Percentiles rank a stretch among this genome's conserved stretches.
These are phyloP conservation scores for Pouteria glomerata DNA, from an alignment of 148 eudicot genomes.

Conservation along the genomic window DNA sequence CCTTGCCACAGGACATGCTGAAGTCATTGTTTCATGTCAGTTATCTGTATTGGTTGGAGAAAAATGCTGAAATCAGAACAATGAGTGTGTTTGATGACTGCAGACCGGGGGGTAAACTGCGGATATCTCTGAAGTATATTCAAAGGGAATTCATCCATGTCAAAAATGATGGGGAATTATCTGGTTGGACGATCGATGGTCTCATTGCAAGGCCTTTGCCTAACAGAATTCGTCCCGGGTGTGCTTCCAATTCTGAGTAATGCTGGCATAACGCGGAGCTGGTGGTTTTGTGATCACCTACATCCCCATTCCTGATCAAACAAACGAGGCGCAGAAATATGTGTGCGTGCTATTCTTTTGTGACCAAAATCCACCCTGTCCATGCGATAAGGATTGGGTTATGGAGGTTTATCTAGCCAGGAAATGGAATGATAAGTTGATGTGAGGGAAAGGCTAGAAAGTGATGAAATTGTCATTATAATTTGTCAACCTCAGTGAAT, in stretches of 20 bases:
- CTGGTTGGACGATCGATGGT: slow-evolving; percentile 78
- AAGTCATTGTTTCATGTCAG: slow-evolving; percentile 75
- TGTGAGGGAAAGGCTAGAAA: neutral
- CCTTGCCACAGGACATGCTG: slow-evolving; percentile 78
- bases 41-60: slow-evolving; percentile 90
- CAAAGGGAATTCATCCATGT: slow-evolving; percentile 70
- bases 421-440: neutral
- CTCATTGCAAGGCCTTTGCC: slow-evolving; percentile 87
- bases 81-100: slow-evolving; percentile 53
- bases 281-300: neutral
- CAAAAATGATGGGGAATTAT: slow-evolving; percentile 63
- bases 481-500: neutral
- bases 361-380: neutral
- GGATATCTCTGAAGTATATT: slow-evolving; percentile 69
- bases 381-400: neutral
- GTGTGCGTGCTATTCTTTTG: too few relatives aligned
- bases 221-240: slow-evolving; percentile 49
- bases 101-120: slow-evolving; percentile 75
- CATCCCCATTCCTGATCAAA: neutral
- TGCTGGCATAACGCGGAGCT: slow-evolving; percentile 14
- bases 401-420: neutral
- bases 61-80: slow-evolving; percentile 64
- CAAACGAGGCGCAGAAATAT: neutral
- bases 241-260: slow-evolving; percentile 23
- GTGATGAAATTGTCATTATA: neutral